Percentiles rank a stretch among this genome's conserved stretches.
Evolutionary conservation across 331 rosid species (phyloP).

Genomic region (Spiraea crenata): DNA sequence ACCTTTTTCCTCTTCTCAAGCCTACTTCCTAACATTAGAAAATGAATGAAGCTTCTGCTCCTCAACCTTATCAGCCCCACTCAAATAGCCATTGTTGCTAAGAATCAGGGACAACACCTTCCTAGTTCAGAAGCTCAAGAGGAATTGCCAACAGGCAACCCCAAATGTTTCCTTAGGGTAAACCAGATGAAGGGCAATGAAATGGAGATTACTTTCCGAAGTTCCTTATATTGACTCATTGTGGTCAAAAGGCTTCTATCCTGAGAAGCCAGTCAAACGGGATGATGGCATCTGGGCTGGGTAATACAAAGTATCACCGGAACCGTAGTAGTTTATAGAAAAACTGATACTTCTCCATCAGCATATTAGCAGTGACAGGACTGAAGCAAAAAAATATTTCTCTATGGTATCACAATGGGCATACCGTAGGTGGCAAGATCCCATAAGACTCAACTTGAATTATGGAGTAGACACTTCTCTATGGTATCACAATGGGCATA

Average conservation of each 20-base stretch:
- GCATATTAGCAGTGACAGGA: background rate
- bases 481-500: background rate
- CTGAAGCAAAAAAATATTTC: too few relatives aligned
- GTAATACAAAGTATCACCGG: background rate
- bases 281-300: background rate
- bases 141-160: background rate
- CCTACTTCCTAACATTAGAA: background rate
- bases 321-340: background rate
- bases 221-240: background rate
- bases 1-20: background rate
- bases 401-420: background rate
- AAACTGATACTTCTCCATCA: background rate
- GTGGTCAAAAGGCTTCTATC: background rate
- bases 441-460: background rate
- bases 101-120: background rate
- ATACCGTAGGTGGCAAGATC: background rate
- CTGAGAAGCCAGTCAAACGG: constrained; percentile 1
- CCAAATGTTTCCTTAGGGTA: background rate
- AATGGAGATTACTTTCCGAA: background rate
- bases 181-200: background rate
- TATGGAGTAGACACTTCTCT: background rate
- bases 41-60: background rate
- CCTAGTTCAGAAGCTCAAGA: background rate
- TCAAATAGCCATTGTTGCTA: background rate
- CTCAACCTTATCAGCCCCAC: background rate